These are phyloP conservation scores for Eucalyptus victrix DNA, from an alignment of 345 rosid species.

Conservation along the genomic window DNA sequence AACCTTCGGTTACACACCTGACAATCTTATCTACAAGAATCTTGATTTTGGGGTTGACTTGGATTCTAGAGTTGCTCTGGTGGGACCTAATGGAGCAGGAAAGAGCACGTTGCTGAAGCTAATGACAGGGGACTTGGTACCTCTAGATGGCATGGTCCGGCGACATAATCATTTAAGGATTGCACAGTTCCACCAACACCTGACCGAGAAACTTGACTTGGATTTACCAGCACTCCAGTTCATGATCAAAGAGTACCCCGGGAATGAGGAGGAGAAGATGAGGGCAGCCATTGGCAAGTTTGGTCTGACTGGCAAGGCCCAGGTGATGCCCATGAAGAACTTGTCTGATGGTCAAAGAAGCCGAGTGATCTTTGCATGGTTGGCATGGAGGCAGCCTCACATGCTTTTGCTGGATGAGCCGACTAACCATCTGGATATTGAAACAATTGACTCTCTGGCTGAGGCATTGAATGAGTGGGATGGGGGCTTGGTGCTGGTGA, in stretches of 20 bases:
- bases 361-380: conserved; percentile 93
- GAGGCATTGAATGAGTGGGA: conserved; percentile 51
- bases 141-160: conserved; percentile 92
- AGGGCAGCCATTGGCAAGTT: conserved; percentile 86
- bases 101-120: conserved; percentile 95
- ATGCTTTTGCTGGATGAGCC: conserved; percentile 93
- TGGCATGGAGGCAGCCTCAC: conserved; percentile 93
- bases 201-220: conserved; percentile 90
- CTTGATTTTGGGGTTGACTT: conserved; percentile 92
- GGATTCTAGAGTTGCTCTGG: conserved; percentile 92
- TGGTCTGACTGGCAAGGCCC: conserved; percentile 92
- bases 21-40: conserved; percentile 69
- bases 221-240: conserved; percentile 72
- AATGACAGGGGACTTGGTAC: conserved; percentile 85
- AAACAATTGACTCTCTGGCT: conserved; percentile 79
- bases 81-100: conserved; percentile 98
- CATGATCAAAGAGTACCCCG: conserved; percentile 87
- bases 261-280: conserved; percentile 95
- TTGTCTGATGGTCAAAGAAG: conserved; percentile 98
- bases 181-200: conserved; percentile 93
- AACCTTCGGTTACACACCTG: conserved; percentile 84
- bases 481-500: conserved; percentile 42
- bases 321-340: conserved; percentile 95
- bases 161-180: conserved; percentile 94
- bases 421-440: conserved; percentile 94